These are phyloP conservation scores for Fusarium luffae DNA, from an alignment of 2,329 filamentous ascomycete genomes.

Conservation along the genomic window DNA sequence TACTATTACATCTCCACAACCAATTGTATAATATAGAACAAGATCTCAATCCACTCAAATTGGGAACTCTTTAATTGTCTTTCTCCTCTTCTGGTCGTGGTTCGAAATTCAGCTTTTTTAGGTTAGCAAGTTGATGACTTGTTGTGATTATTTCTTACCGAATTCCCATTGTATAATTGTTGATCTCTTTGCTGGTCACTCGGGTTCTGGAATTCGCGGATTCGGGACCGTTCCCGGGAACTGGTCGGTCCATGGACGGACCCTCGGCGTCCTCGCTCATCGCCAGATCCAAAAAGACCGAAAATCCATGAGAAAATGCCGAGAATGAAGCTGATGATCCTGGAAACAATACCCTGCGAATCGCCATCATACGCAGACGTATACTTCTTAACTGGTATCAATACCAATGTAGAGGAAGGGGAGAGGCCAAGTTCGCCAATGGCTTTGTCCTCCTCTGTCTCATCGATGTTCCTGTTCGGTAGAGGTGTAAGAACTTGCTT, in stretches of 20 bases:
- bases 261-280: conserved; percentile 13
- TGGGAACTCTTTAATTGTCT: conserved; percentile 30
- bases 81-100: conserved; percentile 69
- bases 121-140: conserved; percentile 43
- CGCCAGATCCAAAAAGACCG: conserved; percentile 47
- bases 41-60: conserved; percentile 44
- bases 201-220: conserved; percentile 56
- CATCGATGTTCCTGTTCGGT: conserved; percentile 79
- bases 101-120: conserved; percentile 72
- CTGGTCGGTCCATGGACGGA: conserved; percentile 1
- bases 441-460: conserved; percentile 76
- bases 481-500: conserved; percentile 83
- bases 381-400: conserved; percentile 73
- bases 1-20: conserved; percentile 43
- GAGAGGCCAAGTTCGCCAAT: conserved; percentile 77
- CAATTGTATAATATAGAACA: conserved; percentile 46
- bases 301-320: conserved; percentile 53
- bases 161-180: conserved; percentile 92
- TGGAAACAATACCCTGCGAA: conserved; percentile 46
- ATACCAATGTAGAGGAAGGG: conserved; percentile 84
- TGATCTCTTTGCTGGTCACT: conserved; percentile 66
- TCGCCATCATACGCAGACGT: conserved; percentile 55
- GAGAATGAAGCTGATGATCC: conserved; percentile 48
- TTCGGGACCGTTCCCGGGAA: conserved; percentile 43
- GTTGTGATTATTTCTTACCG: conserved; percentile 64